phyloP scores from a whole-genome alignment of 768 basidiomycete genomes.

The Trametes cubensis region DNA sequence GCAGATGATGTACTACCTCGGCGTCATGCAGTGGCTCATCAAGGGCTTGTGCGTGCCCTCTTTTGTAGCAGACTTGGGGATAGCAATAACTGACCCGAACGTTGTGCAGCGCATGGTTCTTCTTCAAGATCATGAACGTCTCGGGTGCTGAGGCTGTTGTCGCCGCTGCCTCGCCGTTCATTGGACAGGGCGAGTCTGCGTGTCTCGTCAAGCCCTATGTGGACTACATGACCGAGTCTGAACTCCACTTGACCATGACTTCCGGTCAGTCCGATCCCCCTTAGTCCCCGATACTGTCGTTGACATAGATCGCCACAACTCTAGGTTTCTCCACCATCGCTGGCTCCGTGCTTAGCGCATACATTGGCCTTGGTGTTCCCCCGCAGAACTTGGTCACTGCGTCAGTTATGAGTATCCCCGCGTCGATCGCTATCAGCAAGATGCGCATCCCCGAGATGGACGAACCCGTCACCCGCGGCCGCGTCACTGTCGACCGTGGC shows the following conservation, averaged over 20 bases:
- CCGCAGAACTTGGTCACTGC: constrained; percentile 82
- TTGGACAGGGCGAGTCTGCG: constrained; percentile 89
- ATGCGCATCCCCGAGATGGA: constrained; percentile 83
- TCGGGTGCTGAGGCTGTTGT: constrained; percentile 96
- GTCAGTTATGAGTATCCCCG: constrained; percentile 94
- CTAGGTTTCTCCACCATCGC: constrained; percentile 87
- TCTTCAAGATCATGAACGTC: constrained; percentile 88
- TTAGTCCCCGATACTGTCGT: not conserved
- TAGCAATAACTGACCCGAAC: not conserved
- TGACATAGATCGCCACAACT: not conserved
- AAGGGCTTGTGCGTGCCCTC: constrained; percentile 66
- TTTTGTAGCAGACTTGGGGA: too few species aligned
- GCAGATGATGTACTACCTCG: constrained; percentile 88
- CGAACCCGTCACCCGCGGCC: constrained; percentile 84
- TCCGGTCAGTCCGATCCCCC: constrained; percentile 50
- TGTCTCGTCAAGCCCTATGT: constrained; percentile 85
- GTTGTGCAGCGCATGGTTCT: constrained; percentile 76
- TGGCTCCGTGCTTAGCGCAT: constrained; percentile 85
- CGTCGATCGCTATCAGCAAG: constrained; percentile 91
- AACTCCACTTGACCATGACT: constrained; percentile 88
- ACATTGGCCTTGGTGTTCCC: constrained; percentile 78
- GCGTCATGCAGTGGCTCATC: constrained; percentile 94
- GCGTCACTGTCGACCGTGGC: constrained; percentile 81
- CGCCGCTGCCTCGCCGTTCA: constrained; percentile 90
- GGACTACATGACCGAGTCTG: constrained; percentile 82